These are phyloP conservation scores for Papiliotrema fonsecae DNA, from an alignment of 1,284 basidiomycete genomes.

Conservation along the genomic window DNA sequence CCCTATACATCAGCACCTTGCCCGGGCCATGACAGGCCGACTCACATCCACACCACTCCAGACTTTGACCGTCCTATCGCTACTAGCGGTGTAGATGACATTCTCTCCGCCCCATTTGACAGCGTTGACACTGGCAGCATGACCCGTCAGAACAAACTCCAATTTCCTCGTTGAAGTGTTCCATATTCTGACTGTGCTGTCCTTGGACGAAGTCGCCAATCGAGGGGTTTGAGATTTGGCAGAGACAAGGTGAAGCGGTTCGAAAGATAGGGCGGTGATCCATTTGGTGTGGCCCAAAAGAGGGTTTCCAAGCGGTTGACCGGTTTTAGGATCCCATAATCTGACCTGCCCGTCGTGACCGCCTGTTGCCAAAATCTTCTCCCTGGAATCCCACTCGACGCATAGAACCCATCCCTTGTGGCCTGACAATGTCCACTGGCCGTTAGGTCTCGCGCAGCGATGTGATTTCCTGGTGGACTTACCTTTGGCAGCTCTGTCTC, in stretches of 20 bases:
- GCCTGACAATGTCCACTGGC: conserved; percentile 67
- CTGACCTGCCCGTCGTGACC: conserved; percentile 85
- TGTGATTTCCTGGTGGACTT: background rate
- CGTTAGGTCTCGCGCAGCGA: background rate
- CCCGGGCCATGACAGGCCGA: conserved; percentile 1
- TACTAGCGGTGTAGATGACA: conserved; percentile 87
- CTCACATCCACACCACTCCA: conserved; percentile 80
- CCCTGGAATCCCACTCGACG: conserved; percentile 93
- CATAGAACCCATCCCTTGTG: conserved; percentile 96
- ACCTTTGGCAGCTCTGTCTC: conserved; percentile 82
- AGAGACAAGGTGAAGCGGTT: conserved; percentile 75
- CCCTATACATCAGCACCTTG: conserved; percentile 38
- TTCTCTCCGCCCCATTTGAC: conserved; percentile 93
- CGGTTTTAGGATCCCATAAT: conserved; percentile 85
- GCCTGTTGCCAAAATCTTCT: conserved; percentile 83
- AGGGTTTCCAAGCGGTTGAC: conserved; percentile 75
- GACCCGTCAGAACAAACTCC: conserved; percentile 86
- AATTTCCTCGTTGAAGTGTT: conserved; percentile 65
- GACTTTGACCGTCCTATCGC: conserved; percentile 86
- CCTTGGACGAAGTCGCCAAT: conserved; percentile 91
- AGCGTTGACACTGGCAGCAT: conserved; percentile 89
- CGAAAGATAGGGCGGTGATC: conserved; percentile 95
- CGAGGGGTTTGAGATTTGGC: conserved; percentile 66
- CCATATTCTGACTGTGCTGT: conserved; percentile 93
- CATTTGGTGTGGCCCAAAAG: conserved; percentile 92